Evolutionary conservation across 257 asterid species (phyloP).

Genomic region (Rauvolfia tetraphylla): DNA sequence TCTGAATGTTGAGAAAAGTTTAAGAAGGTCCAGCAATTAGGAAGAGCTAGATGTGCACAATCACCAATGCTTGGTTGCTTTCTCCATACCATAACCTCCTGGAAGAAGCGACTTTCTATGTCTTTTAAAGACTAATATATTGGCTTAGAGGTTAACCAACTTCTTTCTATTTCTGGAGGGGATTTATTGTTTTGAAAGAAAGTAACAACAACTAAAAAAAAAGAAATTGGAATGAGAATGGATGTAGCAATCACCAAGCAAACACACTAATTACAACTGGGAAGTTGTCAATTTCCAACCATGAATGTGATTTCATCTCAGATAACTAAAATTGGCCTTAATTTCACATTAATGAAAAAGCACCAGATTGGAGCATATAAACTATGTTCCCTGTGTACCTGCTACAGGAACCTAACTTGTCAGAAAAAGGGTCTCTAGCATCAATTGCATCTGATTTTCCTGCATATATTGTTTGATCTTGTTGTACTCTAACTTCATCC

Average conservation of each 20-base stretch:
- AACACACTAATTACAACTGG: not conserved
- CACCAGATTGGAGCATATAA: not conserved
- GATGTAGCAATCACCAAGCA: not conserved
- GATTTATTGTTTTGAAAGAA: not conserved
- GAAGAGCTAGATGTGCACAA: not conserved
- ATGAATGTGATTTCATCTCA: not conserved
- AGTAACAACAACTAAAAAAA: not conserved
- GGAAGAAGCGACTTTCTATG: not conserved
- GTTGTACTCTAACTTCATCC: slow-evolving; percentile 34
- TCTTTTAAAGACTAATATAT: not conserved
- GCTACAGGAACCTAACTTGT: slow-evolving; percentile 54
- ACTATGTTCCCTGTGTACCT: slow-evolving; percentile 34
- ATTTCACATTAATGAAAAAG: not conserved
- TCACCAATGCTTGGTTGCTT: not conserved
- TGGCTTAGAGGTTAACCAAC: not conserved
- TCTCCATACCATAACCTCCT: not conserved
- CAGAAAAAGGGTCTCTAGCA: slow-evolving; percentile 35
- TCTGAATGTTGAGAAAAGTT: slow-evolving; percentile 4
- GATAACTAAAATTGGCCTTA: not conserved
- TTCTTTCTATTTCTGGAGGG: not conserved
- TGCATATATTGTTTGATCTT: slow-evolving; percentile 34
- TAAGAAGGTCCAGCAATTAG: not conserved
- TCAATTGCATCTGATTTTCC: slow-evolving; percentile 37
- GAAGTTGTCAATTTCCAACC: not conserved
- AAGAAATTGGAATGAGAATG: not conserved